These are phyloP conservation scores for Ustilago loliicola DNA, from an alignment of 1,284 basidiomycete species.

Conservation along the genomic window DNA sequence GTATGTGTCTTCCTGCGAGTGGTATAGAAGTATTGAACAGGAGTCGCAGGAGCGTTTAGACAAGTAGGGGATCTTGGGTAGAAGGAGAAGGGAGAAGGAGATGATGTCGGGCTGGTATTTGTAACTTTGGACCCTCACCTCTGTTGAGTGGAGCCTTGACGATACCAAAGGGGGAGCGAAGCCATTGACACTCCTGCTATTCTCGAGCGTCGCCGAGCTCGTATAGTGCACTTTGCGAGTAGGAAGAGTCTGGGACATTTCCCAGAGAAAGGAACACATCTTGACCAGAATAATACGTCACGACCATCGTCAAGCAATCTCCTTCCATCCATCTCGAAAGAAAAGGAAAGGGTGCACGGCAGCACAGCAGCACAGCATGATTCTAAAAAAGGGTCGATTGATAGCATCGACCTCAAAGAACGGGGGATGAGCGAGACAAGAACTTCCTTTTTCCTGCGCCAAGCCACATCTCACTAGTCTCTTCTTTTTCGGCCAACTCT, in stretches of 20 bases:
- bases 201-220: not conserved
- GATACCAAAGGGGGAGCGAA: not conserved
- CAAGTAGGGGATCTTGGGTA: not conserved
- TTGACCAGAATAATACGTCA: constrained; percentile 9
- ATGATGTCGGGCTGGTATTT: constrained; percentile 1
- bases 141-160: not conserved
- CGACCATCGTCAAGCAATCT: not conserved
- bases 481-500: not conserved
- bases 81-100: not conserved
- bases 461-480: constrained; percentile 12
- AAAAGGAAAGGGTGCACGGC: not conserved
- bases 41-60: not conserved
- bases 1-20: not conserved
- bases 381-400: constrained; percentile 6
- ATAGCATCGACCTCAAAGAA: not conserved
- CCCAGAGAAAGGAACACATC: not conserved
- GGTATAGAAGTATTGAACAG: not conserved
- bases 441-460: constrained; percentile 1
- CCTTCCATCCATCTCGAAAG: not conserved
- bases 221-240: not conserved
- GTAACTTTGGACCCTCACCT: not conserved
- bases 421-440: no score
- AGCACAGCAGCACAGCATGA: not conserved
- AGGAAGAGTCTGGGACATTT: not conserved
- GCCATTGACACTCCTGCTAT: no score